These are phyloP conservation scores for Trichoderma harzianum DNA, from an alignment of 2,329 filamentous ascomycete genomes.

Conservation along the genomic window DNA sequence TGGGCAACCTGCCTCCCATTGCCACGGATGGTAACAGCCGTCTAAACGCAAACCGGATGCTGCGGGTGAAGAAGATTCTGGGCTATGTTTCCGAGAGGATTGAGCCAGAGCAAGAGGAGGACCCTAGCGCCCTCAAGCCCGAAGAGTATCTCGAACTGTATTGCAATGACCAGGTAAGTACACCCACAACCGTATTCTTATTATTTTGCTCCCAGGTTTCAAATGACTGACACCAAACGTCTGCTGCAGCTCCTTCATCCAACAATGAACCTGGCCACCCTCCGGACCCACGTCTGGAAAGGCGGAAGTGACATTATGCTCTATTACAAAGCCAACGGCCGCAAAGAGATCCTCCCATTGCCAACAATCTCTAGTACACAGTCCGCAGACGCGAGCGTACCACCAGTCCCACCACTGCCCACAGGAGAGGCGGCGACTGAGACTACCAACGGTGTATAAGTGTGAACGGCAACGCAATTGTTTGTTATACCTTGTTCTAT, in stretches of 20 bases:
- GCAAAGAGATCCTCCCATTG: constrained; percentile 53
- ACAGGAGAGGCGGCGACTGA: background rate
- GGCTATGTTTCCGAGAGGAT: constrained; percentile 90
- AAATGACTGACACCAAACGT: constrained; percentile 17
- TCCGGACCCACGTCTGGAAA: constrained; percentile 91
- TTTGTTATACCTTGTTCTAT: background rate
- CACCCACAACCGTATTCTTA: background rate
- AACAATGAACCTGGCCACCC: constrained; percentile 89
- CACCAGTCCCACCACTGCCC: constrained; percentile 21
- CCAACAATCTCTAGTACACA: background rate
- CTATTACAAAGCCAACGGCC: constrained; percentile 89
- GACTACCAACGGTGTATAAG: background rate
- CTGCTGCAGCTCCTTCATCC: constrained; percentile 59
- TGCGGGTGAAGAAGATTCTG: constrained; percentile 90
- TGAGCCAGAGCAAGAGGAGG: constrained; percentile 63
- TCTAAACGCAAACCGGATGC: constrained; percentile 94
- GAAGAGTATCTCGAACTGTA: constrained; percentile 95
- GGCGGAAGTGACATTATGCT: constrained; percentile 89
- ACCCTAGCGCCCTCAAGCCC: constrained; percentile 63
- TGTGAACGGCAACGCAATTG: background rate
- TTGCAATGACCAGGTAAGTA: constrained; percentile 81
- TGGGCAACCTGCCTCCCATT: constrained; percentile 71
- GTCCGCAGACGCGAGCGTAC: background rate
- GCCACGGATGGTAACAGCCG: constrained; percentile 80
- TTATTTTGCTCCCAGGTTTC: background rate